Conservation (phyloP, 2,329 filamentous ascomycete species). For the Dothiorella sarmentorum region DNA sequence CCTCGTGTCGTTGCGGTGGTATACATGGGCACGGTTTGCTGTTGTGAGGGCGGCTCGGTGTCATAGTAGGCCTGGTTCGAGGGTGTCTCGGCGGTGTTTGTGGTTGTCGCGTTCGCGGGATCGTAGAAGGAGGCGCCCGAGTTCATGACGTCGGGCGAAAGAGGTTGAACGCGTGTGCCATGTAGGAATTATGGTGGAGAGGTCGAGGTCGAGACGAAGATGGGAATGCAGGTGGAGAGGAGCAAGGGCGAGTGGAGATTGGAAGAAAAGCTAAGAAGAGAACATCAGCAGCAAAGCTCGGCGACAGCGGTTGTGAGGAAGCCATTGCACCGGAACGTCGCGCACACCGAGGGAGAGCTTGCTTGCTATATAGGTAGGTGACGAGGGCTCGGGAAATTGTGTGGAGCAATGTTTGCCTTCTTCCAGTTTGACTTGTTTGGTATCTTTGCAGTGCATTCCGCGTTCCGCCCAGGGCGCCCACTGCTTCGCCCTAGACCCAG, state of each 20-base stretch:
- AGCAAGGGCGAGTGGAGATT: neutral
- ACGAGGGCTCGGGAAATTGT: too few species aligned
- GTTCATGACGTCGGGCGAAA: neutral
- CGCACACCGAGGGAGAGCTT: too few species aligned
- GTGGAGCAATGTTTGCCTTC: too few species aligned
- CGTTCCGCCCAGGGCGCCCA: too few species aligned
- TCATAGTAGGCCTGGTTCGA: neutral
- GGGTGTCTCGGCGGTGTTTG: neutral
- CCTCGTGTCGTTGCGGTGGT: neutral
- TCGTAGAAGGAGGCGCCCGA: conserved; percentile 2
- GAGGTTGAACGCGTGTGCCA: neutral
- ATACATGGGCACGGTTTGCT: neutral
- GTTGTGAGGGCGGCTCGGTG: neutral
- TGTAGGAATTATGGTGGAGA: neutral
- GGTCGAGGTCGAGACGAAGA: neutral
- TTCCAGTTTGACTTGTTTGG: too few species aligned
- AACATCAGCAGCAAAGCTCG: neutral
- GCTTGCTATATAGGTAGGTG: too few species aligned
- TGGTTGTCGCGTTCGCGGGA: neutral
- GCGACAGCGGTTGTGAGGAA: neutral
- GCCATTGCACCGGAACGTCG: neutral
- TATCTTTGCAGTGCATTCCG: too few species aligned
- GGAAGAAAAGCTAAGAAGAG: neutral
- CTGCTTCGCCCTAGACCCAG: too few species aligned
- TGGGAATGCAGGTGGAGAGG: neutral